Evolutionary conservation across 495 filamentous ascomycete genomes (phyloP), one percentile per base, ranked within the genome.

Genomic region (Thozetella sp.): DNA sequence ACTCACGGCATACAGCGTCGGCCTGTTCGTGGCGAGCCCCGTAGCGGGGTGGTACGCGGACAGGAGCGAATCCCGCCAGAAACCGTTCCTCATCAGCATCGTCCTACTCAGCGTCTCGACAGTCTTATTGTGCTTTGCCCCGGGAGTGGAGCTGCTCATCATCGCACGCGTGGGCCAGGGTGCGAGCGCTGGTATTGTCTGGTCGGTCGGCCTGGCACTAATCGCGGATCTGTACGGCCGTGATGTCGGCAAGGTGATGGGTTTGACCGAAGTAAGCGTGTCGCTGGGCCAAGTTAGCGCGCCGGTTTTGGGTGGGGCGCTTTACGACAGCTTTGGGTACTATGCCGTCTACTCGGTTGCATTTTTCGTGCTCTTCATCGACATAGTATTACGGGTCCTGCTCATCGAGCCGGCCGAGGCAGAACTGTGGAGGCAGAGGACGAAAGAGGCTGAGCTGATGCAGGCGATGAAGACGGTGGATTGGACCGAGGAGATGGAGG

Each of bases 361-460:
- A 11, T 93, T 90, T 75, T 85, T 72, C 0, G 64, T 92, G 25
- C 81, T 93, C 25, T 82, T 66, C 0, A 17, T 93, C 12, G 90
- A 93, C 62, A 85, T 92, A 30, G 46, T 88, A 15, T 71, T 92
- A 1, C 82, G 89, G 12, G 65, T 92, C 23, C 52, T 84, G 0
- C 71, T 93, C 68, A 86, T 95, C 40, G 91, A 95, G 75, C 88
- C 86, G 74, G 90, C 88, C 63, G 73, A 88, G 56, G 89, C 89
- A n/a, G 68, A 61, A 9, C 79, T 78, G 63, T 93, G 89, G 85
- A 67, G 64, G 22, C 34, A 45, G 6, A 59, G 63, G 12, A 51
- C 60, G 17, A 26, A 64, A 19, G 37, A 46, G 13, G 2, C 51
- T n/a, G 24, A 25, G 24, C n/a, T 50, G 26, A 15, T 6, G 30